phyloP scores from a whole-genome alignment of 805 yeast species.

The Cyberlindnera xylosilytica region DNA sequence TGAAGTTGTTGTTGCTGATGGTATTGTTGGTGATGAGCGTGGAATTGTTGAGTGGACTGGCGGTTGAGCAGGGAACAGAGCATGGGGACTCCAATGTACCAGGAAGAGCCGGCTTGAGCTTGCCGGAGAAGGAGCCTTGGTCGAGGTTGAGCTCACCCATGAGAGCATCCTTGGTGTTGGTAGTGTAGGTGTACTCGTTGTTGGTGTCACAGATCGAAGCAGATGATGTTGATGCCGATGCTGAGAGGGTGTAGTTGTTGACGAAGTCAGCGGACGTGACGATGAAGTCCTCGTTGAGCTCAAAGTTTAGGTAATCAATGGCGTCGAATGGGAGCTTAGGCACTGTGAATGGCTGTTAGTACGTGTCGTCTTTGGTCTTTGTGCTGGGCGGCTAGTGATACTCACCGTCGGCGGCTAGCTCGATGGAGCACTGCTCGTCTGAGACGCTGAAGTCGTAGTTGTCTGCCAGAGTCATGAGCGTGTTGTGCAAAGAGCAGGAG shows the following conservation, averaged over 20 bases:
- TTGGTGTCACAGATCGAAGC: neutral
- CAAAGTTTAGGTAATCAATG: slow-evolving; percentile 24
- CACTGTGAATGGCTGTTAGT: neutral
- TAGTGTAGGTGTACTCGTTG: neutral
- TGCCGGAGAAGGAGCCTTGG: no score
- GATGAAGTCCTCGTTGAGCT: slow-evolving; percentile 24
- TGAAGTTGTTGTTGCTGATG: neutral
- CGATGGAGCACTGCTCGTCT: neutral
- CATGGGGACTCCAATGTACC: no score
- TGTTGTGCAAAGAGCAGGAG: no score
- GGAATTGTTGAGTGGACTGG: neutral
- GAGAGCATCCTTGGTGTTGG: no score
- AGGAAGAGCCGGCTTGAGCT: no score
- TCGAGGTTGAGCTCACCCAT: no score
- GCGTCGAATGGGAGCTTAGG: slow-evolving; percentile 26
- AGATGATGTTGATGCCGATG: neutral
- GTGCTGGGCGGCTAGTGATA: neutral
- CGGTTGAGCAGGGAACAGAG: no score
- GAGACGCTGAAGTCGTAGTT: neutral
- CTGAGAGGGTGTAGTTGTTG: slow-evolving; percentile 16
- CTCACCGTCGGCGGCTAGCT: neutral
- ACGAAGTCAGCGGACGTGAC: slow-evolving; percentile 17
- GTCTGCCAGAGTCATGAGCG: neutral
- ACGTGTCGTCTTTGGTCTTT: neutral
- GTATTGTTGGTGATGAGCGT: no score